Evolutionary conservation across 2,329 filamentous ascomycete species (phyloP).

Genomic region (Exophiala mesophila): DNA sequence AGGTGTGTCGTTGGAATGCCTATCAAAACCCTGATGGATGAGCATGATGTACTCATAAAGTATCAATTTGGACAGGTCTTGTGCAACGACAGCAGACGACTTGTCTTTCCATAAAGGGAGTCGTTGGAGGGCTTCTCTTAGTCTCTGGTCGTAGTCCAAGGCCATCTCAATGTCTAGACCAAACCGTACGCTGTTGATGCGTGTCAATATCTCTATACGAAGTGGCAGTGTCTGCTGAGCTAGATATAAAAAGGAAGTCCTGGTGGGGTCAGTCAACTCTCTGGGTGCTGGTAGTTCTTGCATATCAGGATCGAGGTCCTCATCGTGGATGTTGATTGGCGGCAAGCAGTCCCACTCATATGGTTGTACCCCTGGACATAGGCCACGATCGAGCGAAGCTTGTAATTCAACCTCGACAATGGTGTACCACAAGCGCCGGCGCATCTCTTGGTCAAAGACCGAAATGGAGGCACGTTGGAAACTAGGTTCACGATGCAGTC

Average conservation of each 20-base stretch:
- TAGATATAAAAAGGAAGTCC: constrained; percentile 28
- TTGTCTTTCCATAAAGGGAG: constrained; percentile 25
- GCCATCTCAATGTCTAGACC: constrained; percentile 27
- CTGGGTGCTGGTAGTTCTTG: constrained; percentile 21
- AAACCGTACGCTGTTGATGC: constrained; percentile 29
- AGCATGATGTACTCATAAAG: constrained; percentile 30
- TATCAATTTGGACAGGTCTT: constrained; percentile 27
- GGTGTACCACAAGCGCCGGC: constrained; percentile 53
- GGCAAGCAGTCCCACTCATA: constrained; percentile 46
- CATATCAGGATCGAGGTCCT: constrained; percentile 22
- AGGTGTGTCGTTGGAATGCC: constrained; percentile 20
- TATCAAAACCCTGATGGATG: constrained; percentile 30
- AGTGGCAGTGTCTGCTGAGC: constrained; percentile 27
- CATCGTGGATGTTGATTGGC: constrained; percentile 35
- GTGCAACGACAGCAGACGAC: constrained; percentile 14
- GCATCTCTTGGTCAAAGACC: constrained; percentile 49
- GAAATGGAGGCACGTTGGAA: constrained; percentile 34
- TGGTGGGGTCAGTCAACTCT: constrained; percentile 25
- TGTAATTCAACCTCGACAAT: constrained; percentile 55
- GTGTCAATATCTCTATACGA: constrained; percentile 28
- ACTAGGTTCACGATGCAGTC: constrained; percentile 47
- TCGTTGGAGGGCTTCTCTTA: constrained; percentile 26
- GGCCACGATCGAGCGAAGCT: constrained; percentile 51
- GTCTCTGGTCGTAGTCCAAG: constrained; percentile 27
- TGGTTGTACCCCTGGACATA: constrained; percentile 44